phyloP scores from a whole-genome alignment of 768 basidiomycete genomes.

The Lepiota brunneoincarnata region DNA sequence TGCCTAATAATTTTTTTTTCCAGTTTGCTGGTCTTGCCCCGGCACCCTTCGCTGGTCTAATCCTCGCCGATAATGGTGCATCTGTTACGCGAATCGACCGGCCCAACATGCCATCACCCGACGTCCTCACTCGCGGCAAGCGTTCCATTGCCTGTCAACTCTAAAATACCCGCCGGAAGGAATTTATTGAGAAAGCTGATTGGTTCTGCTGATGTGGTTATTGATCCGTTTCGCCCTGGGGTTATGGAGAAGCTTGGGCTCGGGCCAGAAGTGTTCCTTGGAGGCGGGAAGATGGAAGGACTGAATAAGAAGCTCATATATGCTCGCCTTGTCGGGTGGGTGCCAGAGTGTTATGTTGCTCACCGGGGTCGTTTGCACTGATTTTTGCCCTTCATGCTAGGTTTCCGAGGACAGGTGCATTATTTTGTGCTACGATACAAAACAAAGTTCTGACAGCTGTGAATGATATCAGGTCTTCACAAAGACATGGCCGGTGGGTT shows the following conservation, averaged over 20 bases:
- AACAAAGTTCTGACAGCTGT: background rate
- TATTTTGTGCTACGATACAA: background rate
- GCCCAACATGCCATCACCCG: constrained; percentile 34
- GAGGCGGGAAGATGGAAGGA: constrained; percentile 38
- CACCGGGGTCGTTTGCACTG: background rate
- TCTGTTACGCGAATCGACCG: constrained; percentile 74
- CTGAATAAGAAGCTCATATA: constrained; percentile 66
- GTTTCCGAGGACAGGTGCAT: constrained; percentile 58
- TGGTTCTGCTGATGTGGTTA: constrained; percentile 68
- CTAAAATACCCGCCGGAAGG: constrained; percentile 59
- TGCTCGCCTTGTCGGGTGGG: constrained; percentile 75
- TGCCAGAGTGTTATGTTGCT: constrained; percentile 4
- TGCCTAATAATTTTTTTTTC: background rate
- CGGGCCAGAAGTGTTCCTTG: constrained; percentile 73
- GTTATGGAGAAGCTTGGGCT: constrained; percentile 77
- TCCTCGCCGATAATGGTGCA: constrained; percentile 80
- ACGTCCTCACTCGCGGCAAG: constrained; percentile 69
- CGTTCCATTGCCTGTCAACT: constrained; percentile 70
- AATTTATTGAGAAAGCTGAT: constrained; percentile 58
- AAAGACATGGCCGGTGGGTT: constrained; percentile 72
- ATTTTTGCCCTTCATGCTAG: constrained; percentile 26
- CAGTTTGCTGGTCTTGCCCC: constrained; percentile 85
- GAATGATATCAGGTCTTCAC: constrained; percentile 48
- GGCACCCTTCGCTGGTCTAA: constrained; percentile 73
- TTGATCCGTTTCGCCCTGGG: constrained; percentile 83